A percentile compares a stretch with the other conserved stretches of the same genome.
phyloP scores from a whole-genome alignment of 2,329 filamentous ascomycete species.

The Epichloe typhina region DNA sequence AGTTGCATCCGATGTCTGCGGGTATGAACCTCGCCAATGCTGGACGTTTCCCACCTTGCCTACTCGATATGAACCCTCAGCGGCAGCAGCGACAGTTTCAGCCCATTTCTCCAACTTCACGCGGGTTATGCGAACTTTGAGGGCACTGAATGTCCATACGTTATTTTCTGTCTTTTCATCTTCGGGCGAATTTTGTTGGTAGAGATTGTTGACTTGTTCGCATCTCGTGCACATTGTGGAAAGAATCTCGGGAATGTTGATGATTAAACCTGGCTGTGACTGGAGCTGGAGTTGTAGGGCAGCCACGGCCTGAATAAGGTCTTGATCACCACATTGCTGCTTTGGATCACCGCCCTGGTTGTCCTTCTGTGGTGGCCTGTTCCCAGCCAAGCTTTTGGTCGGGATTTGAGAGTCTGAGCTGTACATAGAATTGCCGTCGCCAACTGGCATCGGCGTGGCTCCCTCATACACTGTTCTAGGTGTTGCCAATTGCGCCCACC shows the following conservation, averaged over 20 bases:
- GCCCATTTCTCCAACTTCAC: constrained; percentile 34
- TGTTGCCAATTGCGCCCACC: constrained; percentile 35
- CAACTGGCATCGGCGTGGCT: constrained; percentile 13
- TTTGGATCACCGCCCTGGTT: constrained; percentile 2
- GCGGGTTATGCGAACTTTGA: constrained; percentile 32
- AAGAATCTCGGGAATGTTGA: constrained; percentile 32
- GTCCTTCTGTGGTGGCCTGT: not conserved
- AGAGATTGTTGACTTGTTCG: constrained; percentile 27
- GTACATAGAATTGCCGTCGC: constrained; percentile 12
- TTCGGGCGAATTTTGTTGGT: constrained; percentile 19
- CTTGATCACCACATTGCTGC: constrained; percentile 18
- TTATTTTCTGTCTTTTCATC: constrained; percentile 27
- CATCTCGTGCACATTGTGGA: constrained; percentile 27
- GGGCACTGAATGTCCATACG: constrained; percentile 34
- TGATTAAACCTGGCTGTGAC: constrained; percentile 28
- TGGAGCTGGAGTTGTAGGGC: constrained; percentile 28
- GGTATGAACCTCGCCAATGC: constrained; percentile 9
- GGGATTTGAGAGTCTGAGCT: constrained; percentile 13
- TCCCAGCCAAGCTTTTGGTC: constrained; percentile 4
- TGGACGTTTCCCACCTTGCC: not conserved
- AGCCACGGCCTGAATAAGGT: constrained; percentile 26
- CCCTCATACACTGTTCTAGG: constrained; percentile 19
- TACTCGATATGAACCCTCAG: constrained; percentile 12
- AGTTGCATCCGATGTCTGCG: constrained; percentile 2
- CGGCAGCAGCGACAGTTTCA: constrained; percentile 28